These are phyloP conservation scores for Iberis pinnata DNA, from an alignment of 345 rosid genomes.

Conservation along the genomic window DNA sequence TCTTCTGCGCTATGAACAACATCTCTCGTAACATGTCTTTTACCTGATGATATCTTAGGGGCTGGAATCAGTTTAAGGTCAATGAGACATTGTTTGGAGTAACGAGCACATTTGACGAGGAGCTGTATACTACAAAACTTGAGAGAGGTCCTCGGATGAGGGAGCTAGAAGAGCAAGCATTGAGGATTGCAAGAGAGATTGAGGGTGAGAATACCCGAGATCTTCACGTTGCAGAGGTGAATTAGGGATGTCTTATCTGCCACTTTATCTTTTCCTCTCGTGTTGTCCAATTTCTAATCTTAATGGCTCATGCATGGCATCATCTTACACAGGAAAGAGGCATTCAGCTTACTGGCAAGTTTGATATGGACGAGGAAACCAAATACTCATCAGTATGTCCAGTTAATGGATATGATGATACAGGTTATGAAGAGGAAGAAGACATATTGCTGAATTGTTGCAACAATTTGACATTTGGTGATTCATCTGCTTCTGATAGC, in stretches of 20 bases:
- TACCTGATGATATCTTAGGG: constrained; percentile 36
- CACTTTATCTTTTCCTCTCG: background rate
- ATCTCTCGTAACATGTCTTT: background rate
- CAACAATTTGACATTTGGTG: constrained; percentile 63
- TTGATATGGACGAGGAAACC: constrained; percentile 75
- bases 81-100: constrained; percentile 79
- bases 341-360: constrained; percentile 46
- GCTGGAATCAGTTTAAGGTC: constrained; percentile 91
- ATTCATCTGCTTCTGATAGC: constrained; percentile 37
- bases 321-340: constrained; percentile 73
- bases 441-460: constrained; percentile 55
- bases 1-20: background rate
- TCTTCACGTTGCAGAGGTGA: constrained; percentile 94
- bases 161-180: constrained; percentile 71
- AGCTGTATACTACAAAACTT: constrained; percentile 84
- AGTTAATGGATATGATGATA: constrained; percentile 47
- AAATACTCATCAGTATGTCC: constrained; percentile 74
- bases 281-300: background rate
- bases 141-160: constrained; percentile 70
- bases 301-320: constrained; percentile 15
- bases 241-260: constrained; percentile 20
- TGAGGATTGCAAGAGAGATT: constrained; percentile 86
- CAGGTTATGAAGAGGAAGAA: constrained; percentile 61
- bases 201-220: constrained; percentile 83
- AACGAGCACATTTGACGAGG: constrained; percentile 84